Conservation (phyloP, 371 early-diverging fungal species). For the Apophysomyces ossiformis region DNA sequence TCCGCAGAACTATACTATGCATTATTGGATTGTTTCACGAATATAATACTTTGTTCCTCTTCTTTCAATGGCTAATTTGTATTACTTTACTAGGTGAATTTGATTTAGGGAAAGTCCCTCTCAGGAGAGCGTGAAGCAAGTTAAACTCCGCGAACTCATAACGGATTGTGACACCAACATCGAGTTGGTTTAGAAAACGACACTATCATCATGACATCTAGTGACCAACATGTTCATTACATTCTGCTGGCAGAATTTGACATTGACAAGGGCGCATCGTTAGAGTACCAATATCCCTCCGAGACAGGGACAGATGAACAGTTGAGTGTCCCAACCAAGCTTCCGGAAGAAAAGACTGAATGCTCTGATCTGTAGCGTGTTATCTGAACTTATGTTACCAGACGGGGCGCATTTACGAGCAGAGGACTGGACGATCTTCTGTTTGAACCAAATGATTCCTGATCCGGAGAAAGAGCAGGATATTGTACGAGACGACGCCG, state of each 20-base stretch:
- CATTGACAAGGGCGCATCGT: slow-evolving; percentile 86
- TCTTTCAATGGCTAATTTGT: no score
- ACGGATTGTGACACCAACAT: neutral
- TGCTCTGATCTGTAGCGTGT: slow-evolving; percentile 52
- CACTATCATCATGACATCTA: slow-evolving; percentile 32
- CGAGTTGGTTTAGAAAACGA: neutral
- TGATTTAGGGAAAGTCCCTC: no score
- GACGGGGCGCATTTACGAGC: slow-evolving; percentile 93
- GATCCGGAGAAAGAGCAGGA: slow-evolving; percentile 45
- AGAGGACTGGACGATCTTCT: slow-evolving; percentile 95
- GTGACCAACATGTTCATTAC: slow-evolving; percentile 73
- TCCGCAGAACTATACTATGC: no score
- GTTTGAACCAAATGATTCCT: slow-evolving; percentile 77
- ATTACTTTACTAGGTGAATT: no score
- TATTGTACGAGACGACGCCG: slow-evolving; percentile 43
- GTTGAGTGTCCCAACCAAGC: slow-evolving; percentile 36
- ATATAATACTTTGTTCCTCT: no score
- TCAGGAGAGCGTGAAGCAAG: no score
- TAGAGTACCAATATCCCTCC: slow-evolving; percentile 87
- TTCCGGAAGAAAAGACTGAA: neutral
- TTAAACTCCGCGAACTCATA: no score
- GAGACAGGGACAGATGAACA: slow-evolving; percentile 85
- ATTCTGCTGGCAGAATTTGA: slow-evolving; percentile 93
- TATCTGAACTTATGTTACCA: slow-evolving; percentile 95
- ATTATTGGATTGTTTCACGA: no score